Conservation (phyloP, 2,329 filamentous ascomycete species). For the Xylariaceae sp. region DNA sequence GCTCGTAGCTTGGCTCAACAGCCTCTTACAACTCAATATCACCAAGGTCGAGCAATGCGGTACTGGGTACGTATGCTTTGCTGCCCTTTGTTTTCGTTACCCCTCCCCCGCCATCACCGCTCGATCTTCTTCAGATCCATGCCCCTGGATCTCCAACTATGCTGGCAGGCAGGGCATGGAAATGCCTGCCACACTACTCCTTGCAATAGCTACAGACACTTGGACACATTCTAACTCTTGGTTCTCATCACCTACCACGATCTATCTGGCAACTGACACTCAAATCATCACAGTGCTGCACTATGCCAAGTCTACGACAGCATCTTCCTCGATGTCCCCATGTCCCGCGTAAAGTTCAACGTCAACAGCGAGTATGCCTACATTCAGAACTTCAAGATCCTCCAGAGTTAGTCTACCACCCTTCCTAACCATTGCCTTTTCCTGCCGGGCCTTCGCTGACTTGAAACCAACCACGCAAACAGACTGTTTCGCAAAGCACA, state of each 20-base stretch:
- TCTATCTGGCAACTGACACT: not conserved
- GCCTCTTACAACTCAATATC: conserved; percentile 94
- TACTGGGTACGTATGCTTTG: conserved; percentile 69
- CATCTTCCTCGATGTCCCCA: conserved; percentile 93
- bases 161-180: too few species aligned
- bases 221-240: too few species aligned
- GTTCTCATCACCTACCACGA: not conserved
- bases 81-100: conserved; percentile 26
- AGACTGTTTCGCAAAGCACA: conserved; percentile 84
- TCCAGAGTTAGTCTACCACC: conserved; percentile 71
- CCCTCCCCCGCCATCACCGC: conserved; percentile 27
- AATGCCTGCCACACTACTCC: too few species aligned
- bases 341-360: conserved; percentile 97
- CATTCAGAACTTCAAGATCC: conserved; percentile 95
- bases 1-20: conserved; percentile 94
- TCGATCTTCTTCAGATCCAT: not conserved
- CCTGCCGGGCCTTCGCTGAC: conserved; percentile 2
- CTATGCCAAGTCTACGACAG: conserved; percentile 98
- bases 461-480: conserved; percentile 8
- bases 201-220: too few species aligned
- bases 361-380: conserved; percentile 97
- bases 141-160: too few species aligned
- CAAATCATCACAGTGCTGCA: conserved; percentile 64
- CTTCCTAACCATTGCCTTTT: not conserved
- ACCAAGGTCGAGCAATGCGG: conserved; percentile 99